Evolutionary conservation across 1,284 basidiomycete genomes (phyloP).

Genomic region (Mycena citricolor): DNA sequence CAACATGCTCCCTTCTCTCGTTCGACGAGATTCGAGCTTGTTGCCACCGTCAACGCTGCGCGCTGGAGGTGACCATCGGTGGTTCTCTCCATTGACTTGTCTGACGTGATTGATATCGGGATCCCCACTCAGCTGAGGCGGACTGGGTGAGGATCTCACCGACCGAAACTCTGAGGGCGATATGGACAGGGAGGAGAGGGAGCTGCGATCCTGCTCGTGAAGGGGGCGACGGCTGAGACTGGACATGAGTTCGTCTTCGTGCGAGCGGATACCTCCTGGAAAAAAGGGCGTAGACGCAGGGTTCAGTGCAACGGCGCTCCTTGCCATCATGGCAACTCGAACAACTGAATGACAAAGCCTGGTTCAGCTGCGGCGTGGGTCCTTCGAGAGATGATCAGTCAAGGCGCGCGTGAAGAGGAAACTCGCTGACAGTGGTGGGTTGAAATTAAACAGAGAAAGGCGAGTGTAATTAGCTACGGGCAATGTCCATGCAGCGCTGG

Average conservation of each 20-base stretch:
- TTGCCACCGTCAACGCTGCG: constrained; percentile 45
- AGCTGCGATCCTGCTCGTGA: constrained; percentile 55
- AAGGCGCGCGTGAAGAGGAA: too few relatives aligned
- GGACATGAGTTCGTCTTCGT: constrained; percentile 52
- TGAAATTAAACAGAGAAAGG: neutral
- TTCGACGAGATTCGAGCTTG: constrained; percentile 43
- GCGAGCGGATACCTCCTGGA: constrained; percentile 59
- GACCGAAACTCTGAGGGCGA: constrained; percentile 68
- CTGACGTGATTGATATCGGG: constrained; percentile 33
- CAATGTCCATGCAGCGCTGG: constrained; percentile 3
- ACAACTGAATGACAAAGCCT: constrained; percentile 32
- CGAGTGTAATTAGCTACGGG: constrained; percentile 1
- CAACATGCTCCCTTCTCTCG: constrained; percentile 51
- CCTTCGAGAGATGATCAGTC: too few relatives aligned
- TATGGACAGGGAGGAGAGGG: constrained; percentile 54
- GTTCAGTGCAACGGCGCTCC: constrained; percentile 66
- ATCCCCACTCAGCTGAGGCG: constrained; percentile 43
- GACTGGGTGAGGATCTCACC: constrained; percentile 68
- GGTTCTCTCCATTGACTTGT: constrained; percentile 33
- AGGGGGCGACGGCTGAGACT: constrained; percentile 47
- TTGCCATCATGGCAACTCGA: constrained; percentile 55
- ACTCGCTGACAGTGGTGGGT: too few relatives aligned
- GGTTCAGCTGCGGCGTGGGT: constrained; percentile 26
- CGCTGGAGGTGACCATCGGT: constrained; percentile 45
- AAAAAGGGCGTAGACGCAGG: constrained; percentile 82